Base-by-base conservation (phyloP, 2,329 filamentous ascomycete species). In the Cladophialophora exuberans region DNA sequence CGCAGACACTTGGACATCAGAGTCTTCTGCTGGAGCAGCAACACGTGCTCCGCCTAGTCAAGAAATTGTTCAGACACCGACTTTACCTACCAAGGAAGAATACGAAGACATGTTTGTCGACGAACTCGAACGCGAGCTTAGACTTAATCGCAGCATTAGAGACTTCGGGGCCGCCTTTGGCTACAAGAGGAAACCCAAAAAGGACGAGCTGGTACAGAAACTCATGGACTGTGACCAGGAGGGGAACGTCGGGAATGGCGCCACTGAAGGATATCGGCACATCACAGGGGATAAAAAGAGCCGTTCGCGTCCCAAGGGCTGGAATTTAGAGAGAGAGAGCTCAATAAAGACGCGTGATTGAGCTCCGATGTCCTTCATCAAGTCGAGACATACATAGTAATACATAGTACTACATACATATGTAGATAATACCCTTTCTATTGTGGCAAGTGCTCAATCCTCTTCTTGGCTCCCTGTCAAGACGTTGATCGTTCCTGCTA, bases 41-140 rank as follows among this genome's bases (percentile, higher is more conserved):
- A 13, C 28, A 31, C 6, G 28, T 31, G 6, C 6, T 13, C 28
- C 13, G 13, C 7, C 28, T 7, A 31, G 28, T 31, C 30, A 26
- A 26, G 45, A 4, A 11, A 10, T 3, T 10, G 35, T 20, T 39
- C 49, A 45, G n/a, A 11, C 25, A 1, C 49, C 20, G 13, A 17
- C 39, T 26, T 33, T 49, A 10, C 57, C 57, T 5, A 48, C 31
- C 4, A 18, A 25, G 11, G 15, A 38, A 30, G 54, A 54, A 6
- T 60, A 60, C 25, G 46, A 51, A 6, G 26, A 28, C 20, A 60
- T 60, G 57, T 54, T 57, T 22, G 45, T 47, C 22, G 38, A 52
- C 46, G 58, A 61, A 47, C 28, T 61, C 25, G 38, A 41, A 42
- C 46, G 48, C 20, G 58, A 61, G 25, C 26, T 59, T 18, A 17